Conservation (phyloP, 352 stramenopile species). For the Aphanomyces stellatus region DNA sequence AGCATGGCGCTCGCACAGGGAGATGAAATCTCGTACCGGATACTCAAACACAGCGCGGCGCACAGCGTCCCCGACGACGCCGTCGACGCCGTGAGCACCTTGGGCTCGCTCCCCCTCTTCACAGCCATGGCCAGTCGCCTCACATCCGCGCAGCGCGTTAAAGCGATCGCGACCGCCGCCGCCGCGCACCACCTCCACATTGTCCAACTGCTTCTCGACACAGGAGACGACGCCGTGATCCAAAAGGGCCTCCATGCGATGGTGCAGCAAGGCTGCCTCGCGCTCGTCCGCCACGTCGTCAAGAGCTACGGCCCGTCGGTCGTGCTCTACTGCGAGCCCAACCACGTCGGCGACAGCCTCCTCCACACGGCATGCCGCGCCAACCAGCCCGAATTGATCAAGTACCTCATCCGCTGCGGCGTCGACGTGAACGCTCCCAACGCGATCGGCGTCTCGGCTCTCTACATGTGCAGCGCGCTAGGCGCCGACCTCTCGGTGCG, state of each 20-base stretch:
- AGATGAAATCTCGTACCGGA: not conserved
- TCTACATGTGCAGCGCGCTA: conserved; percentile 71
- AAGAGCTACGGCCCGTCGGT: conserved; percentile 38
- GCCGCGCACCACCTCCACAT: not conserved
- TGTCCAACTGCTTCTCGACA: conserved; percentile 6
- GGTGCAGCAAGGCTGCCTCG: conserved; percentile 41
- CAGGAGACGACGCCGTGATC: conserved; percentile 50
- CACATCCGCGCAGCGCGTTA: not conserved
- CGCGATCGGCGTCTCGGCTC: conserved; percentile 47
- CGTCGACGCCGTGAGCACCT: not conserved
- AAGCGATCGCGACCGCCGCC: not conserved
- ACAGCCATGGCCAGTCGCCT: not conserved
- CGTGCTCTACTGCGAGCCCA: conserved; percentile 36
- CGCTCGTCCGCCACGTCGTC: conserved; percentile 44
- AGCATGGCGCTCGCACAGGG: not conserved
- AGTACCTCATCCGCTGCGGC: conserved; percentile 50
- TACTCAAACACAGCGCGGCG: not conserved
- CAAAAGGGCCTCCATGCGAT: conserved; percentile 55
- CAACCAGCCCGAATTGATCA: conserved; percentile 40
- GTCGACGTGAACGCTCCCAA: conserved; percentile 57
- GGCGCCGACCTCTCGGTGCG: conserved; percentile 52
- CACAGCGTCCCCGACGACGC: not conserved
- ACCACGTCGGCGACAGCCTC: conserved; percentile 37
- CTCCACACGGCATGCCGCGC: conserved; percentile 53
- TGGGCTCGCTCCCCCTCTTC: not conserved